Conservation (phyloP, 371 early-diverging fungal species). For the Amoeboaphelidium protococcarum region DNA sequence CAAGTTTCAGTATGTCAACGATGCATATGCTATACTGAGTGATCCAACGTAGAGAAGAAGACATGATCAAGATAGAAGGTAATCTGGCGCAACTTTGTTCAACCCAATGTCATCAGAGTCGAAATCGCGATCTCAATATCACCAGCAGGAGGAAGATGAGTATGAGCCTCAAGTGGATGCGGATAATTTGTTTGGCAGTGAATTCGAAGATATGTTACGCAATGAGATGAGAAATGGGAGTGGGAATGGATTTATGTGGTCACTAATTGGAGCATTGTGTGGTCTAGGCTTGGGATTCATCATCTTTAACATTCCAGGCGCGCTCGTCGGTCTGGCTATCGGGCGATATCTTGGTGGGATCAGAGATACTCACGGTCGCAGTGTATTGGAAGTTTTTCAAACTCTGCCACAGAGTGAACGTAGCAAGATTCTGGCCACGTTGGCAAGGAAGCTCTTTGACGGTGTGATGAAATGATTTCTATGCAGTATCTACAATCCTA, state of each 20-base stretch:
- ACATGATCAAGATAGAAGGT: background rate
- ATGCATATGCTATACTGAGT: background rate
- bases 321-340: background rate
- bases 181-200: background rate
- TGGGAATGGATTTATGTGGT: background rate
- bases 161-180: background rate
- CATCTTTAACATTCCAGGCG: background rate
- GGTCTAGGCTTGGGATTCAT: background rate
- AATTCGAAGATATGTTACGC: background rate
- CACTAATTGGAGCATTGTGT: background rate
- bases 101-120: no score
- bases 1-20: background rate
- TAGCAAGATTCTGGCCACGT: background rate
- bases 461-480: no score
- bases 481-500: no score
- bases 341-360: background rate
- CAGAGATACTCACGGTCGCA: background rate
- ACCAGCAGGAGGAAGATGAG: background rate
- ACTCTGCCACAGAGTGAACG: background rate
- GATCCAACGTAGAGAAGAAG: background rate
- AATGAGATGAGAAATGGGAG: background rate
- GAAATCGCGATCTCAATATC: background rate
- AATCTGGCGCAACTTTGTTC: background rate
- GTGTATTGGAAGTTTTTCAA: background rate
- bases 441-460: background rate